Evolutionary conservation across 371 early-diverging fungal species (phyloP), one percentile per base, ranked within the genome.

Genomic region (Lichtheimia hyalospora): DNA sequence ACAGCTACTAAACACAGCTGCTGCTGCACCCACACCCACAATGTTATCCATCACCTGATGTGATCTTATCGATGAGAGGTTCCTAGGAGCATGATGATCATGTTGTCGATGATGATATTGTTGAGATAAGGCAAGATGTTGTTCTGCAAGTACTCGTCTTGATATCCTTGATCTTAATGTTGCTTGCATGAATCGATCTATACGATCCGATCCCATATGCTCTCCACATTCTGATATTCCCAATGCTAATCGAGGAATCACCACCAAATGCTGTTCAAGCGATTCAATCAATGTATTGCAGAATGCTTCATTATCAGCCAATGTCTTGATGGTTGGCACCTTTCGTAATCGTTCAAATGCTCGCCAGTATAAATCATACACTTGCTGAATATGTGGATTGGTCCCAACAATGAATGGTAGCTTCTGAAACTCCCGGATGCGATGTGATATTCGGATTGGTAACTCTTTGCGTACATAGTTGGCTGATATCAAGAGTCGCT

Each of bases 341-440:
- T 75, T 67, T 48, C 91, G 83, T 61, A 94, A 83, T 54, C 74
- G 68, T 28, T 92, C 91, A 68, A 94, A 94, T 0, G 93, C 89
- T 49, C 85, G 78, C 89, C 90, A 91, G 61, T 94, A 94, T 52
- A 92, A 75, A 43, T 85, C 77, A 58, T 93, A 93, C 3, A 93
- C 87, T 27, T 57, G 62, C 60, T 85, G 77, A 43, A 94, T 82
- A 64, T 92, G 86, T 14, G 95, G 92, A 62, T 93, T 91, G 23
- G 88, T 88, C 4, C 92, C 94, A 12, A 90, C 85, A 39, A 93
- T 90, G 67, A 89, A 94, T 0, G 95, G 94, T 20, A 94, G 77
- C 25, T 82, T 82, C 64, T 87, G 89, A 60, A 91, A 89, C 61
- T 89, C 91, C 49, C 88, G 80, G 49, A 95, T 92, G 39, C 95